Conservation (phyloP, 352 stramenopile species). For the Globisporangium splendens region DNA sequence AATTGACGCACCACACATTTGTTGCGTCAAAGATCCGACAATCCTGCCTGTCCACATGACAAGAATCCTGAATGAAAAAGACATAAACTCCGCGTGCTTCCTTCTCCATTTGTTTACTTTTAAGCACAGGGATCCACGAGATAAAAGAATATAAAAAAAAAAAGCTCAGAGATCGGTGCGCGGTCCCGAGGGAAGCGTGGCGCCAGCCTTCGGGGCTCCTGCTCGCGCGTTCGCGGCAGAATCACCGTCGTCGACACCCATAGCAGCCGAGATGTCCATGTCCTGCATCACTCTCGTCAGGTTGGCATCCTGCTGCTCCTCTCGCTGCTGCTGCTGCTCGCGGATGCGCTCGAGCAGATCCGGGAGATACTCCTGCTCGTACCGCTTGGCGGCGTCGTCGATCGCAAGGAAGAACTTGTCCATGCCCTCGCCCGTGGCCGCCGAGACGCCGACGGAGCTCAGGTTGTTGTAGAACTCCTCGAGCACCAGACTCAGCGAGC, state of each 20-base stretch:
- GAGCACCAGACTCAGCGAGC: slow-evolving; percentile 87
- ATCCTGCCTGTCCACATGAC: too few species aligned
- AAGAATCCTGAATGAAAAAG: too few species aligned
- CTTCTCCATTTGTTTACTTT: too few species aligned
- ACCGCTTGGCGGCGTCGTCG: slow-evolving; percentile 79
- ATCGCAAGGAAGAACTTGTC: slow-evolving; percentile 92
- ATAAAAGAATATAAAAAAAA: too few species aligned
- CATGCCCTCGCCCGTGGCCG: slow-evolving; percentile 94
- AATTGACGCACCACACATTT: too few species aligned
- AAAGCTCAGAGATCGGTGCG: slow-evolving; percentile 54
- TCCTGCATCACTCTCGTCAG: slow-evolving; percentile 77
- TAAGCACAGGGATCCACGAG: too few species aligned
- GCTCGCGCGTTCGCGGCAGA: too few species aligned
- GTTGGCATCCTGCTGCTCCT: slow-evolving; percentile 44
- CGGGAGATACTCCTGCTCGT: slow-evolving; percentile 86
- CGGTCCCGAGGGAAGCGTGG: slow-evolving; percentile 27
- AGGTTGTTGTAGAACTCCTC: slow-evolving; percentile 95
- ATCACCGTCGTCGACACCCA: slow-evolving; percentile 19
- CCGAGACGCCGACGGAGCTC: slow-evolving; percentile 91
- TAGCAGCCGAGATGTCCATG: slow-evolving; percentile 65
- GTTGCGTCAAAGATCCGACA: too few species aligned
- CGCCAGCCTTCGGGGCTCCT: not conserved
- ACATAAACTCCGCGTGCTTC: too few species aligned
- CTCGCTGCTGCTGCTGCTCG: slow-evolving; percentile 45
- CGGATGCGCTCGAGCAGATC: slow-evolving; percentile 70